Percentiles rank a stretch among this genome's conserved stretches.
Evolutionary conservation across 345 rosid species (phyloP).

Genomic region (Corchorus capsularis): DNA sequence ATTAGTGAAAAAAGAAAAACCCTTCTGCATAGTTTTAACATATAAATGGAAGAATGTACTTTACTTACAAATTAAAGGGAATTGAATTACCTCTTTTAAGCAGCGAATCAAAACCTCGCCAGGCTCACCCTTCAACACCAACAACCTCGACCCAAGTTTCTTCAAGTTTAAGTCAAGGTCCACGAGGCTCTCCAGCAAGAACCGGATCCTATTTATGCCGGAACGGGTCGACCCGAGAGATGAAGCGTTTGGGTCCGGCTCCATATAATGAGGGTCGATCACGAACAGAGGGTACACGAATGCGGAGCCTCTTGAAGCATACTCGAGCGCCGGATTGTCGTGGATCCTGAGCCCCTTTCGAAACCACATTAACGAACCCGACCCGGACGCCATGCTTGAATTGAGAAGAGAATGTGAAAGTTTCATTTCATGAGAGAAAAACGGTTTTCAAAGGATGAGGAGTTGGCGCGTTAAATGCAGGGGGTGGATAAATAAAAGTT

Average conservation of each 20-base stretch:
- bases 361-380: slow-evolving; percentile 85
- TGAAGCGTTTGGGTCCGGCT: slow-evolving; percentile 60
- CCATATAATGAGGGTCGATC: slow-evolving; percentile 88
- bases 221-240: slow-evolving; percentile 77
- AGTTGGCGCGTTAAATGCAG: slow-evolving; percentile 17
- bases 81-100: slow-evolving; percentile 72
- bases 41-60: background rate
- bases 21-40: background rate
- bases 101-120: slow-evolving; percentile 64
- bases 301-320: slow-evolving; percentile 52
- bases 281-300: slow-evolving; percentile 78
- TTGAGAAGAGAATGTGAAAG: slow-evolving; percentile 2
- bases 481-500: too few relatives aligned
- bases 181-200: slow-evolving; percentile 72
- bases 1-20: background rate
- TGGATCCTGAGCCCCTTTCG: slow-evolving; percentile 91
- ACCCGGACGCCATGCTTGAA: slow-evolving; percentile 46
- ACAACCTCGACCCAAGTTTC: slow-evolving; percentile 64
- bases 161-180: slow-evolving; percentile 66
- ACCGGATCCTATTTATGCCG: slow-evolving; percentile 77
- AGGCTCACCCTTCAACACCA: slow-evolving; percentile 68
- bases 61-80: background rate
- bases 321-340: slow-evolving; percentile 86
- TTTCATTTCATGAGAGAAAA: background rate
- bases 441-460: background rate